Base-by-base conservation (phyloP, 1,284 basidiomycete species). In the Macrocystidia cucumis region DNA sequence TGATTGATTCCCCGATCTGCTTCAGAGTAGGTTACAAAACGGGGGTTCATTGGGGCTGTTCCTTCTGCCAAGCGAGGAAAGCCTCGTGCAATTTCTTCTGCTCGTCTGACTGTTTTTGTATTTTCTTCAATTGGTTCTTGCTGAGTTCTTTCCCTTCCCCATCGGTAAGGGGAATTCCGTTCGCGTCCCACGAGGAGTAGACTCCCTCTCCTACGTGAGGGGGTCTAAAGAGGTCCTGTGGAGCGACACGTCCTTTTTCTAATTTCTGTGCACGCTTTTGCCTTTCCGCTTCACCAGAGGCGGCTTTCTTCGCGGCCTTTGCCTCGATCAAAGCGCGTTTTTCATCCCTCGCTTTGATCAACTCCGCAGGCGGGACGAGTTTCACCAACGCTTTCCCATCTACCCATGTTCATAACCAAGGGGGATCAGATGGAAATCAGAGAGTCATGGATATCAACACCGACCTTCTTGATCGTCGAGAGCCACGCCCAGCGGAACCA, bases 331-430 rank as follows among this genome's bases (percentile, higher is more conserved):
- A 67, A 1, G 74, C 78, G n/a, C 80, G 78, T 64, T 97, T 98
- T 53, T 93, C 93, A 41, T 96, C 91, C 32, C 91, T 78, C 0
- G 80, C 83, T 47, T 74, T 83, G 43, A 89, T 78, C 22, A 99
- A 69, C 42, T 91, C 78, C 4, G 78, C 77, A 0, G 93, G 82
- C 36, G 90, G 69, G 11, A 96, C 87, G 29, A 98, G 69, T 61
- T 98, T 98, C 46, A 98, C 87, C 28, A 98, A 75, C 3, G 93
- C 92, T 48, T 80, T 81, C n/a, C 92, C 92, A 64, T 92, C 91
- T 89, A 39, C 28, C n/a, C n/a, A n/a, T n/a, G n/a, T n/a, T n/a
- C n/a, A n/a, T n/a, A n/a, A n/a, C n/a, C 38, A 38, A 20, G 43
- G 22, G 33, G 24, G 16, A 19, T 34, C 32, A 32, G 25, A 18